A percentile compares a stretch with the other conserved stretches of the same genome.
Conservation (phyloP, 257 asterid species). For the Solanum pinnatisectum region DNA sequence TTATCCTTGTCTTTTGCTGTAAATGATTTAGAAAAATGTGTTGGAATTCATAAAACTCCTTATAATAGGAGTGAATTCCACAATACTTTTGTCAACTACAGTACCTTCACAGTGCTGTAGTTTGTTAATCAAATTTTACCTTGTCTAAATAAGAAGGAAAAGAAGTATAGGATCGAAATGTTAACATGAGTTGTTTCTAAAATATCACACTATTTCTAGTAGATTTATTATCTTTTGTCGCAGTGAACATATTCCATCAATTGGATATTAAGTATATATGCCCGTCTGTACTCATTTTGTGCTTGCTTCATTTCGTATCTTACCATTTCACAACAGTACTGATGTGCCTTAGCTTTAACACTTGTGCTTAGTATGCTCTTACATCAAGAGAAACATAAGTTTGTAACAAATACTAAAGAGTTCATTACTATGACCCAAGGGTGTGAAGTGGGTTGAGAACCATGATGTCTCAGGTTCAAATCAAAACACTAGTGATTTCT, state of each 20-base stretch:
- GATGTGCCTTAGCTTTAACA: not conserved
- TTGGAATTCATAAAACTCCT: not conserved
- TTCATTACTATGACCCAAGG: not conserved
- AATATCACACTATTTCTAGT: not conserved
- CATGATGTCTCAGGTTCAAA: not conserved
- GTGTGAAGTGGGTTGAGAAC: not conserved
- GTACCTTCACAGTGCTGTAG: not conserved
- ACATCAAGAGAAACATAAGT: not conserved
- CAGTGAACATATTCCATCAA: not conserved
- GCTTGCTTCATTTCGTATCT: not conserved
- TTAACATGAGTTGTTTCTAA: not conserved
- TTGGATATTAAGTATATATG: not conserved
- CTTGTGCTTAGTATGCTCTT: not conserved
- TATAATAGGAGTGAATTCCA: not conserved
- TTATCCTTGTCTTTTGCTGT: not conserved
- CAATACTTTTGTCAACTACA: not conserved
- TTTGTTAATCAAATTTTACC: not conserved
- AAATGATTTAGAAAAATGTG: not conserved
- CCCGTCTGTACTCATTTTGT: not conserved
- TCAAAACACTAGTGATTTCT: not conserved
- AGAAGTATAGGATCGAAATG: not conserved
- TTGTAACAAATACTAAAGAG: not conserved
- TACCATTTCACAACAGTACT: not conserved
- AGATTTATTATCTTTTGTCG: not conserved
- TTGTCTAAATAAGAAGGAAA: not conserved